Base-by-base conservation (phyloP, 2,329 filamentous ascomycete genomes). In the Trichoderma sp. region DNA sequence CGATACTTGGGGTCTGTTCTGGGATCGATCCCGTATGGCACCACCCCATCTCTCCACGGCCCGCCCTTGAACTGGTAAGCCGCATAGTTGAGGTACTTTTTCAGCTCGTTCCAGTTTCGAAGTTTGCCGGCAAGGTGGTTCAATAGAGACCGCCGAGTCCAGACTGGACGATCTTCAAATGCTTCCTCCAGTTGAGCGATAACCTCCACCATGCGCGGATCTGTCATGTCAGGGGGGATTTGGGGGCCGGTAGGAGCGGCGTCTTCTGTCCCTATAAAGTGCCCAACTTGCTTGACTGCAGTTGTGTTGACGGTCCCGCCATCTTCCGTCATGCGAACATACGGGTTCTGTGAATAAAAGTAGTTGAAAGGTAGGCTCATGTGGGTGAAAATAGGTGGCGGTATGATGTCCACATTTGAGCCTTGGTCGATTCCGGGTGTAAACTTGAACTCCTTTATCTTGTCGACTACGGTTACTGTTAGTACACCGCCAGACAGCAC, bases 1-100 rank as follows among this genome's bases (percentile, higher is more conserved):
- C 93, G 90, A 75, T 91, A 94, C 66, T 89, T 86, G 0, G 92
- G 89, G 70, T 94, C 90, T 15, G 81, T 86, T 39, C 95, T 88
- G 3, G 95, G 95, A 76, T 99, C 95, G 22, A 97, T 79, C 10
- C 94, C 94, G 77, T 94, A 95, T 56, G 86, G 89, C 70, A 97
- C 88, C 64, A 97, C 88, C 3, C 92, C 90, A 77, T 98, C 94
- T 70, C 93, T 87, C 91, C 93, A 99, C 0, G 95, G 94, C 0
- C 95, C 95, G 25, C 91, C 93, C 68, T 91, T 90, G 83, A 98
- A 97, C 79, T 94, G 92, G 80, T 97, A 99, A 9, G 92, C 93
- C 5, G 92, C 89, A 73, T 95, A 94, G 70, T 93, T 91, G 63
- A 94, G 86, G 56, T 92, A 92, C 75, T 90, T 86, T 73, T 92